Percentiles rank a stretch among this genome's conserved stretches.
These are phyloP conservation scores for Thalassiosira mediterranea DNA, from an alignment of 352 stramenopile species.

Conservation along the genomic window DNA sequence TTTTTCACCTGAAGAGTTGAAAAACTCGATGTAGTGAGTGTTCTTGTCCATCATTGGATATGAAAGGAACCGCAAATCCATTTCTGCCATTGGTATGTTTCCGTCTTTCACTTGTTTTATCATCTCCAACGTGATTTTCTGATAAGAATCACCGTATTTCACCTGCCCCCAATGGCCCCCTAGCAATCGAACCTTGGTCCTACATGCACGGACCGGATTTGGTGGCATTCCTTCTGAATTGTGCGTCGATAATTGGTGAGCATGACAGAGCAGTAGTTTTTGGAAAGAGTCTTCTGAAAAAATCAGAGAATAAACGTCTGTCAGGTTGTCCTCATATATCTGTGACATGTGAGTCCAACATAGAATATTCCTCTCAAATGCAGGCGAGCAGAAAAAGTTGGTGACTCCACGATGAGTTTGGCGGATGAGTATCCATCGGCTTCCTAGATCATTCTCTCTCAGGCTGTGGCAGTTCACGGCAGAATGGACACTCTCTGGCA, in stretches of 20 bases:
- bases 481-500: constrained; percentile 1
- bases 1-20: constrained; percentile 11
- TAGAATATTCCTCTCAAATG: constrained; percentile 31
- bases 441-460: constrained; percentile 8
- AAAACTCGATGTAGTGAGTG: constrained; percentile 17
- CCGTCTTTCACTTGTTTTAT: constrained; percentile 6
- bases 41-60: constrained; percentile 29
- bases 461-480: constrained; percentile 6
- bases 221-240: neutral
- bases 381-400: constrained; percentile 27
- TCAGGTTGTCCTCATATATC: constrained; percentile 30
- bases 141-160: constrained; percentile 5
- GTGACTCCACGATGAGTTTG: constrained; percentile 14
- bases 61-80: constrained; percentile 21
- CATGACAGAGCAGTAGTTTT: constrained; percentile 8
- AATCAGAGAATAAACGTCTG: constrained; percentile 31
- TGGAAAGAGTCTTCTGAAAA: constrained; percentile 10
- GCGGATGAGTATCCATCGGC: constrained; percentile 32
- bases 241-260: constrained; percentile 20
- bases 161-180: neutral
- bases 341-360: constrained; percentile 22
- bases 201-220: constrained; percentile 13
- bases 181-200: constrained; percentile 24
- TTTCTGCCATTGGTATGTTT: constrained; percentile 14
- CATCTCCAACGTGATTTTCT: constrained; percentile 1